Conservation (phyloP, 2,329 filamentous ascomycete genomes). For the Aspergillus sergii region DNA sequence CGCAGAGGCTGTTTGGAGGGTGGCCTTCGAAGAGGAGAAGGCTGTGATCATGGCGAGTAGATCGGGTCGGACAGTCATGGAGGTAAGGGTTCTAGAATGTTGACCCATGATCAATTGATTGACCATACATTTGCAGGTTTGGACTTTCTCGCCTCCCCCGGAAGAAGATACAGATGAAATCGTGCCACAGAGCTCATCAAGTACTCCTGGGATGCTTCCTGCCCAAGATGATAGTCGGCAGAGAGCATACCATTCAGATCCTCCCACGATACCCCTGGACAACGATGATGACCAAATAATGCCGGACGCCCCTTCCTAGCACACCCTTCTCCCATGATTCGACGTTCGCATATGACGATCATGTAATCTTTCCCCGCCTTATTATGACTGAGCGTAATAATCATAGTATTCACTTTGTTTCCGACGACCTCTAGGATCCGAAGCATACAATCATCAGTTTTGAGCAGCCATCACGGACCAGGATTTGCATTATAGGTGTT, state of each 20-base stretch:
- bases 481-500: slow-evolving; percentile 28
- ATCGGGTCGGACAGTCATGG: slow-evolving; percentile 88
- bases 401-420: neutral
- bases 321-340: slow-evolving; percentile 3
- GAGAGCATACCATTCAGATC: slow-evolving; percentile 35
- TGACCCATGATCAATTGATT: slow-evolving; percentile 9
- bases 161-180: slow-evolving; percentile 34
- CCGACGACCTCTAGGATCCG: neutral
- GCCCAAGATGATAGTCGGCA: slow-evolving; percentile 22
- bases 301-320: slow-evolving; percentile 33
- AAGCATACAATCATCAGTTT: slow-evolving; percentile 7
- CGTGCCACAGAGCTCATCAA: slow-evolving; percentile 35
- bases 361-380: slow-evolving; percentile 17
- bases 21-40: slow-evolving; percentile 98
- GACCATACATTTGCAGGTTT: slow-evolving; percentile 65
- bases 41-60: slow-evolving; percentile 93
- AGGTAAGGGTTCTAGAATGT: slow-evolving; percentile 64
- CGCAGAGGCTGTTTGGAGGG: slow-evolving; percentile 94
- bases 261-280: slow-evolving; percentile 28
- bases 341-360: slow-evolving; percentile 15
- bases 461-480: slow-evolving; percentile 11
- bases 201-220: slow-evolving; percentile 33
- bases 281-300: slow-evolving; percentile 38
- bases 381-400: slow-evolving; percentile 13
- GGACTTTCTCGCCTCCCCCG: slow-evolving; percentile 84